Conservation (phyloP, 768 basidiomycete species). For the Trichaptum fuscoviolaceum region DNA sequence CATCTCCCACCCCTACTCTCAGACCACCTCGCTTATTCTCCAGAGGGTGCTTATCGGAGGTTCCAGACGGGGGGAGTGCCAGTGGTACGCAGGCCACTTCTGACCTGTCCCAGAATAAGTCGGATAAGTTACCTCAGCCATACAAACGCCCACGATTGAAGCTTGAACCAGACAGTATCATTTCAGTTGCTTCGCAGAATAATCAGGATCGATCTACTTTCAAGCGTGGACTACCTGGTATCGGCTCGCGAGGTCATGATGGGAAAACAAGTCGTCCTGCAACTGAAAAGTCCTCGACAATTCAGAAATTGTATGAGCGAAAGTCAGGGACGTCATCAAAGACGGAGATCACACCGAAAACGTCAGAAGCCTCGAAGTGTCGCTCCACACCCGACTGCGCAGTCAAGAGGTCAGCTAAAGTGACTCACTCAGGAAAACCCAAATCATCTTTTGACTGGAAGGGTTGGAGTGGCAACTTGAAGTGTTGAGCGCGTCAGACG, state of each 20-base stretch:
- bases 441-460: neutral
- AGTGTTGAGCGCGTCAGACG: neutral
- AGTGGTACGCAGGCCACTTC: neutral
- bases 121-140: neutral
- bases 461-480: neutral
- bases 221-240: neutral
- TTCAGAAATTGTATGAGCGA: neutral
- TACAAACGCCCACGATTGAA: neutral
- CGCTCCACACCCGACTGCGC: neutral
- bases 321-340: neutral
- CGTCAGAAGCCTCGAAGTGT: neutral
- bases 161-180: neutral
- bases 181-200: neutral
- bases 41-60: neutral
- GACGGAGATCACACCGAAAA: neutral
- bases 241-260: neutral
- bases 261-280: neutral
- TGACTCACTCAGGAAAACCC: neutral
- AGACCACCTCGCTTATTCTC: neutral
- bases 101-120: neutral
- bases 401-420: neutral
- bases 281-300: neutral
- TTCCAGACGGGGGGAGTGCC: neutral
- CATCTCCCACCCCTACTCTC: neutral
- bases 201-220: neutral